Evolutionary conservation across 2,329 filamentous ascomycete species (phyloP).

Genomic region (Talaromyces sp.): DNA sequence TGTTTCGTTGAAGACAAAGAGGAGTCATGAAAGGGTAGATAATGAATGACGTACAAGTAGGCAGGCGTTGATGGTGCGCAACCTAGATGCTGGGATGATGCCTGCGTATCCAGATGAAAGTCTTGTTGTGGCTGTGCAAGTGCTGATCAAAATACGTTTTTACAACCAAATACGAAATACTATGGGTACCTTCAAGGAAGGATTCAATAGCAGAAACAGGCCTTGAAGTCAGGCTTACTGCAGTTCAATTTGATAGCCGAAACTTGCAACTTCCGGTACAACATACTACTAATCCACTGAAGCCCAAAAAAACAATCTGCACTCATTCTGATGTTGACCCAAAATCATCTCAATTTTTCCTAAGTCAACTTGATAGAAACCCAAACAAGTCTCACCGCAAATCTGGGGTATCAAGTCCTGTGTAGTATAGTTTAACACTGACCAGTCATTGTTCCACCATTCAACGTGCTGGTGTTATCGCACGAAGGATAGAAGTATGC

Average conservation of each 20-base stretch:
- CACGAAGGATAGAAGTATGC: slow-evolving; percentile 64
- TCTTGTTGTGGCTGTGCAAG: slow-evolving; percentile 12
- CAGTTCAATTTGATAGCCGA: background rate
- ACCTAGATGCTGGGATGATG: background rate
- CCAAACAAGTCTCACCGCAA: background rate
- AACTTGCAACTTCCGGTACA: background rate
- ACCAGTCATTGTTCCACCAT: slow-evolving; percentile 20
- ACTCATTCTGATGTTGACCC: background rate
- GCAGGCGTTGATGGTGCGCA: background rate
- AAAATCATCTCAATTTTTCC: background rate
- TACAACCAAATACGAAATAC: background rate
- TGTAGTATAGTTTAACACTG: background rate
- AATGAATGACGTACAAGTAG: background rate
- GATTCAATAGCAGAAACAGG: background rate
- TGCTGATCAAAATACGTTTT: background rate
- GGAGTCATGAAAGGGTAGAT: background rate
- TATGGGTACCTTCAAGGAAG: background rate
- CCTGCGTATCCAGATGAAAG: background rate
- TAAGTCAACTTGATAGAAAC: background rate
- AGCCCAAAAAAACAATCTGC: background rate
- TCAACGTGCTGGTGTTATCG: slow-evolving; percentile 43
- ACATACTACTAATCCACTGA: background rate
- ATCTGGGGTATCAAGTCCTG: background rate
- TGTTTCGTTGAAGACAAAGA: background rate
- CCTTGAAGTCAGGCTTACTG: background rate